These are phyloP conservation scores for Aspergillus sparsus DNA, from an alignment of 495 filamentous ascomycete species.

Conservation along the genomic window DNA sequence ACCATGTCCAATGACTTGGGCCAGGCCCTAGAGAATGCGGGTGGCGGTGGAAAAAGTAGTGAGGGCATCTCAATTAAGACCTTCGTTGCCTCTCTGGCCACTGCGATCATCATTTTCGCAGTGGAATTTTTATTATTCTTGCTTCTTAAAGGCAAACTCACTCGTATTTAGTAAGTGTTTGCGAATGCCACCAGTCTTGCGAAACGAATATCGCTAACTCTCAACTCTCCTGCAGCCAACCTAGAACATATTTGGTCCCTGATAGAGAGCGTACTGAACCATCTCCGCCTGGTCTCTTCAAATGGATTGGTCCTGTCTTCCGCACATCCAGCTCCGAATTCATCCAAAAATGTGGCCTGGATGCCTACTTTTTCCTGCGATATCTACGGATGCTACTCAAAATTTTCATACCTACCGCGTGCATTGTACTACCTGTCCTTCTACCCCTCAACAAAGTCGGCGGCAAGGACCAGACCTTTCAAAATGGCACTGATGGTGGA, in stretches of 20 bases:
- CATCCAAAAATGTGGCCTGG: conserved; percentile 91
- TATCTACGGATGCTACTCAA: conserved; percentile 92
- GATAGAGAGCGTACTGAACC: conserved; percentile 77
- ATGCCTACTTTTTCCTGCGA: conserved; percentile 97
- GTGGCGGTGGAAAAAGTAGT: conserved; percentile 45
- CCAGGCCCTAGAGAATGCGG: conserved; percentile 40
- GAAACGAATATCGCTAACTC: background rate
- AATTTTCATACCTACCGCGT: conserved; percentile 81
- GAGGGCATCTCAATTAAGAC: conserved; percentile 51
- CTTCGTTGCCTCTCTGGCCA: conserved; percentile 75
- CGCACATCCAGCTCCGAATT: conserved; percentile 81
- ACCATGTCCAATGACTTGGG: conserved; percentile 37
- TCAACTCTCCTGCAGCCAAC: conserved; percentile 55
- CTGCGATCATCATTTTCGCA: conserved; percentile 73
- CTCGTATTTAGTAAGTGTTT: conserved; percentile 75
- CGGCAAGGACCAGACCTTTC: conserved; percentile 61
- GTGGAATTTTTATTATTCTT: conserved; percentile 76
- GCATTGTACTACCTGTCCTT: conserved; percentile 80
- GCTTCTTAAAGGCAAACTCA: conserved; percentile 73
- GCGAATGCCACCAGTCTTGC: background rate
- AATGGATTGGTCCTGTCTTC: conserved; percentile 70
- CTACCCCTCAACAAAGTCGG: conserved; percentile 78
- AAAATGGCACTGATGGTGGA: conserved; percentile 43
- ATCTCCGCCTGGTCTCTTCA: conserved; percentile 69
- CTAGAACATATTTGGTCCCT: conserved; percentile 88